These are phyloP conservation scores for Fusarium lyarnte DNA, from an alignment of 2,329 filamentous ascomycete genomes.

Conservation along the genomic window DNA sequence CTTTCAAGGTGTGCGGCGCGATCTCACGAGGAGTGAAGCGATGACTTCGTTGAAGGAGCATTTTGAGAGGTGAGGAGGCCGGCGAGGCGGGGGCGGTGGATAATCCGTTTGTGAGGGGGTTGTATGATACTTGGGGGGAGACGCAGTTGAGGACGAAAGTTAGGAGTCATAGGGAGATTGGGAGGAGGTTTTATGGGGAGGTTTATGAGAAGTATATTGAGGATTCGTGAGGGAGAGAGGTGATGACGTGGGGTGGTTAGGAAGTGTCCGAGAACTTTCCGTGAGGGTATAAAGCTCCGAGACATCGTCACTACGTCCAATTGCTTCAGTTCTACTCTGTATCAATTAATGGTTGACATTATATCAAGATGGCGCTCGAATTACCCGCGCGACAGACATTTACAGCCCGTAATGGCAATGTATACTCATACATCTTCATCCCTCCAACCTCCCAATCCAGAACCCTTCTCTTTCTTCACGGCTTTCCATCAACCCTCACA, in stretches of 20 bases:
- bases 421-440: constrained; percentile 47
- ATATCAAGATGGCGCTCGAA: constrained; percentile 10
- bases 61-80: constrained; percentile 49
- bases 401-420: constrained; percentile 24
- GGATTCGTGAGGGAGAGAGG: constrained; percentile 40
- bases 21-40: constrained; percentile 56
- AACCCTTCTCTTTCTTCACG: constrained; percentile 59
- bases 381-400: constrained; percentile 23
- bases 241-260: background rate
- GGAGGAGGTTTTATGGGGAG: constrained; percentile 56
- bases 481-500: constrained; percentile 56
- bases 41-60: constrained; percentile 50
- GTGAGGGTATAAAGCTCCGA: constrained; percentile 24
- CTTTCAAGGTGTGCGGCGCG: constrained; percentile 60
- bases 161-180: constrained; percentile 60
- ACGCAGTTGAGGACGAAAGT: constrained; percentile 64
- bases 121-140: constrained; percentile 65
- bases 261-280: constrained; percentile 44
- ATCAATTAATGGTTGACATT: background rate
- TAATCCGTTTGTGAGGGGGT: constrained; percentile 59
- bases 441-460: constrained; percentile 24
- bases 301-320: background rate
- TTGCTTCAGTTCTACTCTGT: background rate
- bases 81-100: constrained; percentile 54
- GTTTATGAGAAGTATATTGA: constrained; percentile 60